Evolutionary conservation across 2,329 filamentous ascomycete species (phyloP).

Genomic region (Xylariaceae sp.): DNA sequence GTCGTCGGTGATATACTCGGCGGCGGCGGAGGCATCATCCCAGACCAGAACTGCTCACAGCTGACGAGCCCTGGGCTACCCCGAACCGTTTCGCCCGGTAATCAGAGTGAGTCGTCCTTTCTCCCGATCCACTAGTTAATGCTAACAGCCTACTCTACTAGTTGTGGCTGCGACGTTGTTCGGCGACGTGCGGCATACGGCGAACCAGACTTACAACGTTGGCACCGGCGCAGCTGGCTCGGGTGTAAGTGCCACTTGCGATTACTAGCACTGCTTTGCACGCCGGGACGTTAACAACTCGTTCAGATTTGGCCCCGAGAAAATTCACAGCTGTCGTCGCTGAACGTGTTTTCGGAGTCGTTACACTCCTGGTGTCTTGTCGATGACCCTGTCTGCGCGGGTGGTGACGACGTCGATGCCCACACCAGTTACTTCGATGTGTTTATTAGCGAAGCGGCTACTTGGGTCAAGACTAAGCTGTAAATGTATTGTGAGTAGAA

Average conservation of each 20-base stretch:
- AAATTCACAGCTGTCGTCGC: slow-evolving; percentile 12
- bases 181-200: slow-evolving; percentile 34
- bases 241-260: slow-evolving; percentile 16
- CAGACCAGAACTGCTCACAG: slow-evolving; percentile 16
- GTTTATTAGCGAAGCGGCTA: slow-evolving; percentile 27
- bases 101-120: slow-evolving; percentile 7
- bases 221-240: slow-evolving; percentile 26
- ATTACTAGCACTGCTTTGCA: neutral
- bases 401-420: slow-evolving; percentile 19
- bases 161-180: slow-evolving; percentile 31
- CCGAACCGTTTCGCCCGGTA: slow-evolving; percentile 11
- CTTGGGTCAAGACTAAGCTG: slow-evolving; percentile 30
- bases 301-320: slow-evolving; percentile 25
- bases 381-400: slow-evolving; percentile 33
- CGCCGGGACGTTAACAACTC: neutral
- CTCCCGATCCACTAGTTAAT: neutral
- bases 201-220: slow-evolving; percentile 34
- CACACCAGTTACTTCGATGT: slow-evolving; percentile 34
- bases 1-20: slow-evolving; percentile 26
- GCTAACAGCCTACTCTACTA: neutral
- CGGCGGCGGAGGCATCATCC: slow-evolving; percentile 24
- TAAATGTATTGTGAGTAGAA: slow-evolving; percentile 1
- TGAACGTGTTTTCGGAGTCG: slow-evolving; percentile 19
- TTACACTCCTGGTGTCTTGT: slow-evolving; percentile 29
- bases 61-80: slow-evolving; percentile 12